These are phyloP conservation scores for Geotrichum histeridarum DNA, from an alignment of 1,139 yeast genomes.

Conservation along the genomic window DNA sequence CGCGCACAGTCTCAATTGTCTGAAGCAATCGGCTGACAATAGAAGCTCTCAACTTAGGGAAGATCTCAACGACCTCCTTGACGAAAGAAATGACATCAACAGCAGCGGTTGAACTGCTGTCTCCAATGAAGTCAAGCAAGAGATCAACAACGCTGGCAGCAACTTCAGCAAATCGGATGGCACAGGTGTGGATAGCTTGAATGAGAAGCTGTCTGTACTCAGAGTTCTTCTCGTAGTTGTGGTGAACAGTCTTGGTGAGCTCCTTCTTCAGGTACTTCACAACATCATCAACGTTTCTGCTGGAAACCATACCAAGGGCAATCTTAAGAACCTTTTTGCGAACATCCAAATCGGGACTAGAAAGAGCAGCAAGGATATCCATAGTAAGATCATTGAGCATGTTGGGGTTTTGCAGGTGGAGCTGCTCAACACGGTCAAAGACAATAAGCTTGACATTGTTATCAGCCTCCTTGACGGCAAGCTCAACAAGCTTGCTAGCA, in stretches of 20 bases:
- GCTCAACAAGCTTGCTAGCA: slow-evolving; percentile 81
- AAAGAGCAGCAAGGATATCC: slow-evolving; percentile 79
- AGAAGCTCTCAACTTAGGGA: slow-evolving; percentile 69
- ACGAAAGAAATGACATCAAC: slow-evolving; percentile 83
- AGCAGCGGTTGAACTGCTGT: slow-evolving; percentile 80
- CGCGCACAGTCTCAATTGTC: slow-evolving; percentile 63
- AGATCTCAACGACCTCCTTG: slow-evolving; percentile 89
- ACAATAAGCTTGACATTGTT: slow-evolving; percentile 91
- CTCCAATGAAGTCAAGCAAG: slow-evolving; percentile 79
- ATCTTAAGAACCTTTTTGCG: slow-evolving; percentile 83
- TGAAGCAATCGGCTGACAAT: slow-evolving; percentile 61
- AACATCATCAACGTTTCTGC: slow-evolving; percentile 91
- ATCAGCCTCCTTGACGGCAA: slow-evolving; percentile 88
- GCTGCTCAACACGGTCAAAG: slow-evolving; percentile 74
- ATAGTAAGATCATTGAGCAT: slow-evolving; percentile 77
- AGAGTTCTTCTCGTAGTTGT: slow-evolving; percentile 63
- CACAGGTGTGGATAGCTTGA: slow-evolving; percentile 83
- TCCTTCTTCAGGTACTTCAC: slow-evolving; percentile 89
- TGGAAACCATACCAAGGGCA: slow-evolving; percentile 69
- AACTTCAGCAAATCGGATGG: slow-evolving; percentile 82
- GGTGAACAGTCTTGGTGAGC: slow-evolving; percentile 63
- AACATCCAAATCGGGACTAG: slow-evolving; percentile 86
- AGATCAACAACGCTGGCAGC: slow-evolving; percentile 88
- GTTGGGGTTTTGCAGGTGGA: slow-evolving; percentile 74
- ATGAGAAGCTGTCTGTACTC: slow-evolving; percentile 89